Base-by-base conservation (phyloP, 2,329 filamentous ascomycete species). In the Curvularia eragrostidis region DNA sequence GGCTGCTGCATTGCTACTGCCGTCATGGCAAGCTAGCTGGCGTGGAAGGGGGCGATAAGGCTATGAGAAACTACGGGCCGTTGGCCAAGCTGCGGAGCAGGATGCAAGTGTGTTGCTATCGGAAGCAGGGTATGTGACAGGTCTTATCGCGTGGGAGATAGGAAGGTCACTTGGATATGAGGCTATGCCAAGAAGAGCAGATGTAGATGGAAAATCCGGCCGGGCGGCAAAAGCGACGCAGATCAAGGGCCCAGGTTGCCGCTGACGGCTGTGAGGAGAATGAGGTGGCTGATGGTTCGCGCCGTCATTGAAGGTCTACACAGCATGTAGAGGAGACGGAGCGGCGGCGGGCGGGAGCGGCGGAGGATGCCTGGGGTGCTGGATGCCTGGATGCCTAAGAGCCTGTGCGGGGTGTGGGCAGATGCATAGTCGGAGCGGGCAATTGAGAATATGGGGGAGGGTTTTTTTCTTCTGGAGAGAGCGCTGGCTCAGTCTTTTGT, bases 241-340 rank as follows among this genome's bases (percentile, higher is more conserved):
- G 58, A 56, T 69, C 61, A 71, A 55, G 73, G 74, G 52, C 74
- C 74, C 57, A 77, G 55, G 64, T 77, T 77, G 69, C 74, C 74
- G 48, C 73, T 71, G 55, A 75, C 69, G 69, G 74, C 74, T 60
- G 73, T 66, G 67, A 78, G 75, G 63, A 78, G 76, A 47, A 79
- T 75, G 68, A 78, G 75, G 64, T 78, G 75, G 69, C 75, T 68
- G 65, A 76, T 76, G 68, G 70, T 77, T 67, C 74, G 74, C 68
- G 74, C 72, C 66, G 77, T 78, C 77, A 78, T 78, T 78, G 75
- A 76, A 72, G 62, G 68, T 64, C 63, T 62, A 63, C 62, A 56
- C 39, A 48, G 32, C 48, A 51, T 56, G 57, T 41, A 47, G 58
- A 42, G 52, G 50, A 49, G 44, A 48, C 44, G 50, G 63, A 36